A percentile compares a stretch with the other conserved stretches of the same genome.
These are phyloP conservation scores for Rutstroemia sydowiana DNA, from an alignment of 2,329 filamentous ascomycete species.

Conservation along the genomic window DNA sequence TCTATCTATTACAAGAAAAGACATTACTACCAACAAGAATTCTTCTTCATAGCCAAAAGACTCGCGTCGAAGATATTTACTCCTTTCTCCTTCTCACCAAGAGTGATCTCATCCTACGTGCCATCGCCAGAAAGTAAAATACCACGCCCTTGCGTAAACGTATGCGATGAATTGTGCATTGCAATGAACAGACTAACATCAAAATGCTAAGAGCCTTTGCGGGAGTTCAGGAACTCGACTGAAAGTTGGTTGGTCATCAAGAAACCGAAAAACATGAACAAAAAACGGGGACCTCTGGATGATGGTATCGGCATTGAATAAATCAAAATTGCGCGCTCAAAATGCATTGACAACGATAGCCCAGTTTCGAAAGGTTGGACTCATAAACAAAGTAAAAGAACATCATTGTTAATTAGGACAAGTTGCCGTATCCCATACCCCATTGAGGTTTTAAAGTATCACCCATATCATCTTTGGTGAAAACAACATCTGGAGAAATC, in stretches of 20 bases:
- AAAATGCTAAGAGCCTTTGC: not conserved
- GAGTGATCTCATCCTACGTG: not conserved
- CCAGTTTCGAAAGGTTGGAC: slow-evolving; percentile 10
- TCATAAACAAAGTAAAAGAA: slow-evolving; percentile 18
- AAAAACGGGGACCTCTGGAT: not conserved
- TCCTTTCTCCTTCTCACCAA: not conserved
- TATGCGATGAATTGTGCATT: not conserved
- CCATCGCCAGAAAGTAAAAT: not conserved
- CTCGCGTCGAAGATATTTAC: not conserved
- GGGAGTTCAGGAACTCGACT: not conserved
- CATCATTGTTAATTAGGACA: slow-evolving; percentile 16
- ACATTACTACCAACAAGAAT: not conserved
- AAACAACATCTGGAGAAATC: slow-evolving; percentile 57
- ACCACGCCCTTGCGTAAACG: not conserved
- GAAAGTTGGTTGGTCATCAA: not conserved
- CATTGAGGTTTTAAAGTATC: slow-evolving; percentile 34
- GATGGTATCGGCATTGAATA: not conserved
- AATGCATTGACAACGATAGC: slow-evolving; percentile 10
- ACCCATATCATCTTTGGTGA: slow-evolving; percentile 55
- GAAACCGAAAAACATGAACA: not conserved
- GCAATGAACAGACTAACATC: not conserved
- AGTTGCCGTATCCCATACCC: slow-evolving; percentile 29
- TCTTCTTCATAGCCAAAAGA: not conserved
- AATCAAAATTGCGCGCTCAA: not conserved
- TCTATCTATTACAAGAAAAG: not conserved